Conservation (phyloP, 371 early-diverging fungal genomes). For the Mucor mucedo region DNA sequence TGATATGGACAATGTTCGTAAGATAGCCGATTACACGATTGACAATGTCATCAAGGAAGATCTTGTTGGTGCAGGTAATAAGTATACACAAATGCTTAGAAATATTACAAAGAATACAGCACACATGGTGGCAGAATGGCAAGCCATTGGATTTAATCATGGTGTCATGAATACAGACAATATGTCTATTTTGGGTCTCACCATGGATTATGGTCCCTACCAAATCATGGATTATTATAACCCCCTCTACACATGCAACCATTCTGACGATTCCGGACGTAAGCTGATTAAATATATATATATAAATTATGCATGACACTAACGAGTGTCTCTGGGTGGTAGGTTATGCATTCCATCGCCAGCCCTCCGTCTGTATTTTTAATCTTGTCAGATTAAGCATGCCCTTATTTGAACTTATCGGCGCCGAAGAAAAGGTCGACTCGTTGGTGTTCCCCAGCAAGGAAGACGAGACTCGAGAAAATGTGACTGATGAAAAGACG, state of each 20-base stretch:
- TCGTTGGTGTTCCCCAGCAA: constrained; percentile 36
- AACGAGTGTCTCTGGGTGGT: constrained; percentile 10
- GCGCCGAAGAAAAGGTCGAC: constrained; percentile 55
- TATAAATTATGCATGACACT: background rate
- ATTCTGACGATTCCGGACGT: constrained; percentile 70
- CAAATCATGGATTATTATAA: constrained; percentile 87
- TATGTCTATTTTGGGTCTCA: constrained; percentile 82
- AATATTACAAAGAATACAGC: constrained; percentile 77
- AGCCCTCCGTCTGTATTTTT: constrained; percentile 86
- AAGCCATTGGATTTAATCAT: constrained; percentile 85
- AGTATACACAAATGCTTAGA: constrained; percentile 68
- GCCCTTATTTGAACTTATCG: constrained; percentile 73
- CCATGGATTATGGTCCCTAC: constrained; percentile 91
- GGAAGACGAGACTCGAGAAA: constrained; percentile 39
- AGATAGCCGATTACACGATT: constrained; percentile 76
- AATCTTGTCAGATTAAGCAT: constrained; percentile 77
- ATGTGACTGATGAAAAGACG: constrained; percentile 29
- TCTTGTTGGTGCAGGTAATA: constrained; percentile 35
- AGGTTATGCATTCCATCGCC: constrained; percentile 82
- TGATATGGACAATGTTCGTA: constrained; percentile 59
- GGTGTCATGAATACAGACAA: constrained; percentile 94
- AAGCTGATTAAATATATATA: constrained; percentile 10
- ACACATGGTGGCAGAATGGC: constrained; percentile 84
- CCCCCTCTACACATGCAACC: constrained; percentile 78
- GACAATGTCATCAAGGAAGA: constrained; percentile 38